Evolutionary conservation across 306 rosid species (phyloP).

Genomic region (Coriaria nepalensis): DNA sequence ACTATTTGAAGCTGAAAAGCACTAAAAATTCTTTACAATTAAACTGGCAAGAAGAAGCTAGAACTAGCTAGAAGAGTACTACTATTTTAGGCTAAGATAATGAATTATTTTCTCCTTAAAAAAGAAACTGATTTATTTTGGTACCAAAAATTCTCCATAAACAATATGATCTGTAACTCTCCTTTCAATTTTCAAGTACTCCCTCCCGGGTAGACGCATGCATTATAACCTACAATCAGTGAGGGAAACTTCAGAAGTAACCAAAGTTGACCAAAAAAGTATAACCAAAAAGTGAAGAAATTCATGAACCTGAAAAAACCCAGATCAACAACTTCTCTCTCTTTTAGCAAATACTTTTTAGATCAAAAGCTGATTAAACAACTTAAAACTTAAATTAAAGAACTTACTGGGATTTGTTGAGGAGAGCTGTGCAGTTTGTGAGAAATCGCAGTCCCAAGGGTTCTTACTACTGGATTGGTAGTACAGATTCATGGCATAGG

Average conservation of each 20-base stretch:
- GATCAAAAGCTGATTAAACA: no score
- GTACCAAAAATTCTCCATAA: no score
- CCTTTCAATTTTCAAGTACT: constrained; percentile 25
- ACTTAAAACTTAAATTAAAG: not conserved
- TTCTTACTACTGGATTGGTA: constrained; percentile 41
- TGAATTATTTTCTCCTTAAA: no score
- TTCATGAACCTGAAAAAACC: not conserved
- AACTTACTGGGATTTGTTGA: constrained; percentile 80
- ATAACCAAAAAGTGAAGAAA: not conserved
- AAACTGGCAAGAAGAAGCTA: no score
- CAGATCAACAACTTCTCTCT: no score
- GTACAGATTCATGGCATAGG: constrained; percentile 89
- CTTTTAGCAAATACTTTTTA: no score
- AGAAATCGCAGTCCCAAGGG: constrained; percentile 81
- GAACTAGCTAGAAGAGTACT: no score
- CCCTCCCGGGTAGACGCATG: constrained; percentile 55
- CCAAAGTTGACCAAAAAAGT: not conserved
- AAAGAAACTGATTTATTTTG: no score
- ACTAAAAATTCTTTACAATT: no score
- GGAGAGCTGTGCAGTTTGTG: constrained; percentile 63
- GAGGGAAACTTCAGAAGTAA: not conserved
- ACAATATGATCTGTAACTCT: not conserved
- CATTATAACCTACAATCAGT: constrained; percentile 57
- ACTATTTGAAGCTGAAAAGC: no score
- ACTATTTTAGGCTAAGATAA: no score